Evolutionary conservation across 139 green algal genomes (phyloP), one percentile per base, ranked within the genome.

Genomic region (Penium margaritaceum): DNA sequence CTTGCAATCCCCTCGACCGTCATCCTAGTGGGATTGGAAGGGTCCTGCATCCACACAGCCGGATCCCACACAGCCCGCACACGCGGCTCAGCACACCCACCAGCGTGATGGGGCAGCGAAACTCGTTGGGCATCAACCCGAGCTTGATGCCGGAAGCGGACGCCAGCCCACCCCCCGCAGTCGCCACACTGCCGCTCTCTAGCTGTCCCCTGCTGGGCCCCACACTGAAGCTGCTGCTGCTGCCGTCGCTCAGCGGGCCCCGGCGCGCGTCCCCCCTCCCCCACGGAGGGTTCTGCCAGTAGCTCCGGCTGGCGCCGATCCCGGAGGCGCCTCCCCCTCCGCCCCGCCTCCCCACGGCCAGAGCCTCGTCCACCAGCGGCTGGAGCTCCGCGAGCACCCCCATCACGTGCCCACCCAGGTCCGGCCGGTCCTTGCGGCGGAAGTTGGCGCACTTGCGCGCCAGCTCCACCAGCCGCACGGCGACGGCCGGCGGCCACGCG

Each of bases 401-500:
- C 51, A 60, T 60, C 15, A 60, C 51, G 51, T 60, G 24, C 19
- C 51, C 4, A 1, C 24, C 29, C 51, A 60, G 51, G 5, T 60
- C 51, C 51, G 51, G 51, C 1, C 51, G 51, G 24, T 60, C 15
- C 51, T 60, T 60, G 51, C 51, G 51, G 24, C 30, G 29, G 17
- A 60, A 60, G 24, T n/a, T 24, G 2, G 51, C 41, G 39, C 66
- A 74, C 5, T 24, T 37, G 21, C 30, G 34, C 1, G 66, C 66
- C 19, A 74, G 21, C 5, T 33, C 30, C 33, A 36, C 51, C 21
- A 74, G 41, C 41, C 44, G 21, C 36, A 63, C 19, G 17, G 66
- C 66, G 6, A 63, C 27, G 34, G 9, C 36, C 19, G 34, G 33
- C 34, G 66, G 66, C 70, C 70, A 77, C 53, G 30, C 24, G 32